These are phyloP conservation scores for Luzula sylvatica DNA, from an alignment of 176 grass and related monocot genomes.

Conservation along the genomic window DNA sequence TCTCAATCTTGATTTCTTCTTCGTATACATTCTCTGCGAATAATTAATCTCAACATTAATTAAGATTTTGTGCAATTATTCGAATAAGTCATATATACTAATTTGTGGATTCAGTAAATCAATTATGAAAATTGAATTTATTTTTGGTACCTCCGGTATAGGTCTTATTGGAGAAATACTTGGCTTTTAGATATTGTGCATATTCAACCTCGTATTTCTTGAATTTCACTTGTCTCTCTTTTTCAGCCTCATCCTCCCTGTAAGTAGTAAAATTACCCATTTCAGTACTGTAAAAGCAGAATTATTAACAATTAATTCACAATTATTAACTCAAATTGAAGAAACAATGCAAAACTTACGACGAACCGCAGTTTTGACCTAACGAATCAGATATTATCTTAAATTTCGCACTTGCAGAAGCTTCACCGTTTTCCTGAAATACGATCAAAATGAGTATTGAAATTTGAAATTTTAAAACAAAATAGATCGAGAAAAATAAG, in stretches of 20 bases:
- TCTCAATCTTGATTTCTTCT: constrained; percentile 37
- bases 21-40: constrained; percentile 47
- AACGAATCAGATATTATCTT: constrained; percentile 1
- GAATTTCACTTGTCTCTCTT: constrained; percentile 16
- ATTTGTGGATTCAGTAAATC: neutral
- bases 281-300: too few species aligned
- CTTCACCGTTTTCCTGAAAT: constrained; percentile 9
- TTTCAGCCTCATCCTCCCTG: constrained; percentile 16
- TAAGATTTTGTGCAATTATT: neutral
- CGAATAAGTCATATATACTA: neutral
- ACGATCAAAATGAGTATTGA: neutral
- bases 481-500: neutral
- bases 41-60: neutral
- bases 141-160: constrained; percentile 37
- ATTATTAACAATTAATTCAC: neutral
- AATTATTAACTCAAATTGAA: constrained; percentile 6
- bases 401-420: neutral
- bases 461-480: neutral
- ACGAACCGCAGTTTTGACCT: constrained; percentile 2
- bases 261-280: neutral
- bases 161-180: constrained; percentile 60
- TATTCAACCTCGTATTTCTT: constrained; percentile 41
- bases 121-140: neutral
- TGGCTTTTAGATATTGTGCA: constrained; percentile 45
- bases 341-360: constrained; percentile 2